phyloP scores from a whole-genome alignment of 108 stramenopile species.

The Stephanodiscus triporus region DNA sequence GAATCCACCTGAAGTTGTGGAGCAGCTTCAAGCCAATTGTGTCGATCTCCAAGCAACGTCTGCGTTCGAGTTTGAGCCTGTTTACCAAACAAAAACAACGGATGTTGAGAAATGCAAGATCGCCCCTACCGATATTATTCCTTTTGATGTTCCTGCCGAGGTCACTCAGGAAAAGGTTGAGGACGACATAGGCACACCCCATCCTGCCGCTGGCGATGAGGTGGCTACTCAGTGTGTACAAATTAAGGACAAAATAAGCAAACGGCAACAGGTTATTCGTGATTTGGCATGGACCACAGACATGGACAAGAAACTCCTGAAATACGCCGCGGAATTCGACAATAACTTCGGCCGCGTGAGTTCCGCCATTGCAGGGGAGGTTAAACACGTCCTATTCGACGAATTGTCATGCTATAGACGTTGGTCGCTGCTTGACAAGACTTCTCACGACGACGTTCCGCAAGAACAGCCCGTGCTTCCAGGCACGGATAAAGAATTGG shows the following conservation, averaged over 20 bases:
- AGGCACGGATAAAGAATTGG: background rate
- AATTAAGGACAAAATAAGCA: background rate
- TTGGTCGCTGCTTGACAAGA: slow-evolving; percentile 14
- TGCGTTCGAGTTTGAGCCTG: slow-evolving; percentile 1
- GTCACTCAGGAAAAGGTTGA: background rate
- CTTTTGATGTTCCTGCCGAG: background rate
- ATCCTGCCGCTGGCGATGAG: background rate
- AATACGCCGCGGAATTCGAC: background rate
- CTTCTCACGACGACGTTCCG: background rate
- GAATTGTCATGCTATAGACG: slow-evolving; percentile 10
- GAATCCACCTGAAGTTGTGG: background rate
- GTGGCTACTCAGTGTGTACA: slow-evolving; percentile 4
- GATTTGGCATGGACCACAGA: slow-evolving; percentile 16
- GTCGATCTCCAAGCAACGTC: background rate
- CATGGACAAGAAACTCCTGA: slow-evolving; percentile 21
- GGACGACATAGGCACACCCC: background rate
- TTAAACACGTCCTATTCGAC: slow-evolving; percentile 13
- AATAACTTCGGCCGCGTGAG: slow-evolving; percentile 18
- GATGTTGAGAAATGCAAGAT: slow-evolving; percentile 1
- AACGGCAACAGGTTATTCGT: background rate
- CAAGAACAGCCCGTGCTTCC: background rate
- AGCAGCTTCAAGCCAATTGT: background rate
- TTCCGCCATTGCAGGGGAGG: background rate
- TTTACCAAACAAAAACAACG: background rate
- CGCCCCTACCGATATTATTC: background rate